phyloP scores from a whole-genome alignment of 2,329 filamentous ascomycete species.

The Neopestalotiopsis rosae region DNA sequence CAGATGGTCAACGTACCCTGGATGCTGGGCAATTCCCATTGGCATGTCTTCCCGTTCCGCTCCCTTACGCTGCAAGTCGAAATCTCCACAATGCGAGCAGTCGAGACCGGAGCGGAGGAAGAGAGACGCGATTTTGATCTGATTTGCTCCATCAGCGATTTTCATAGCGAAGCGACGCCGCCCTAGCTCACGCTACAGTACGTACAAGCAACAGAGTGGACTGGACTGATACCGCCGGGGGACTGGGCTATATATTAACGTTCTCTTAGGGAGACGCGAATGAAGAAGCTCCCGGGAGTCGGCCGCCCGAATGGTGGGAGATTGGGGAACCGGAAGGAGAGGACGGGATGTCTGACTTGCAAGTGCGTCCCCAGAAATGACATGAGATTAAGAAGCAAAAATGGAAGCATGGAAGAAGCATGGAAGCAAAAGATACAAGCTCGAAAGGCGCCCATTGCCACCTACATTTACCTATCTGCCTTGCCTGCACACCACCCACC shows the following conservation, averaged over 20 bases:
- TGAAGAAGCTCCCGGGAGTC: not conserved
- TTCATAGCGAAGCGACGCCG: not conserved
- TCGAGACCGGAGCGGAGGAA: not conserved
- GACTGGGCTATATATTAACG: not conserved
- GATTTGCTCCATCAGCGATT: not conserved
- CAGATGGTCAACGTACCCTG: not conserved
- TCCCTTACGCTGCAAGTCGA: not conserved
- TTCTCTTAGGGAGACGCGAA: not conserved
- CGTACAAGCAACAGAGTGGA: not conserved
- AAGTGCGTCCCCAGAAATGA: conserved; percentile 9
- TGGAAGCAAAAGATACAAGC: not conserved
- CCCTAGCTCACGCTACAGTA: not conserved
- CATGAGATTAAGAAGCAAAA: not conserved
- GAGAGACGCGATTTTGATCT: not conserved
- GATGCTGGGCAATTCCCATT: not conserved
- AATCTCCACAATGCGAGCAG: conserved; percentile 1
- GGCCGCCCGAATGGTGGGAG: conserved; percentile 12
- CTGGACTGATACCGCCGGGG: no score
- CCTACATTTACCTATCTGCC: not conserved
- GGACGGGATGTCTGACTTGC: conserved; percentile 14
- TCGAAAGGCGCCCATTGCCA: not conserved
- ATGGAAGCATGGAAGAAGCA: conserved; percentile 1
- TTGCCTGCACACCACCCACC: no score
- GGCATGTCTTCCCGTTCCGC: no score
- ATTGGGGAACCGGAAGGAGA: conserved; percentile 11